These are phyloP conservation scores for Carnegiea gigantea DNA, from an alignment of 179 eudicot species.

Conservation along the genomic window DNA sequence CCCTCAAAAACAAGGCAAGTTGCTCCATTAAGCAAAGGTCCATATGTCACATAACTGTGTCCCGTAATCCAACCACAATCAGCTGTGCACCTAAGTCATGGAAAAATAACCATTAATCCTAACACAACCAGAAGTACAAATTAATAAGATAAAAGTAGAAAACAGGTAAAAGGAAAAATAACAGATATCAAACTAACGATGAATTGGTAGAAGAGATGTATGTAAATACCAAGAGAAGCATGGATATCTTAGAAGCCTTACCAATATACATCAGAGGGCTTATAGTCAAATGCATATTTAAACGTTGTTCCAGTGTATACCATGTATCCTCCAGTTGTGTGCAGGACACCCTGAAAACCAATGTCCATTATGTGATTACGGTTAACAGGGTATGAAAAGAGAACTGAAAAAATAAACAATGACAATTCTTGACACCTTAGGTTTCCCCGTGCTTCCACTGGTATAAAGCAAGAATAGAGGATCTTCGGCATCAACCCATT, in stretches of 20 bases:
- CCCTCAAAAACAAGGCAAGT: conserved; percentile 80
- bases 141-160: background rate
- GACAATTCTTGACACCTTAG: conserved; percentile 42
- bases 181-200: background rate
- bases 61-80: conserved; percentile 99
- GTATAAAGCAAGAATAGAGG: conserved; percentile 93
- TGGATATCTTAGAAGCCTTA: conserved; percentile 27
- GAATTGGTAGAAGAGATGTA: background rate
- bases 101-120: background rate
- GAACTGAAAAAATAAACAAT: conserved; percentile 12
- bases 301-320: conserved; percentile 92
- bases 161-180: background rate
- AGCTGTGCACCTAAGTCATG: conserved; percentile 83
- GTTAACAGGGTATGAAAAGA: background rate
- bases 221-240: background rate
- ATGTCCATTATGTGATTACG: background rate
- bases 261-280: conserved; percentile 92
- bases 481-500: conserved; percentile 98
- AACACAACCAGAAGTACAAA: background rate
- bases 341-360: conserved; percentile 74
- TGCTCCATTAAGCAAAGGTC: conserved; percentile 98
- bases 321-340: conserved; percentile 99
- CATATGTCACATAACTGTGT: conserved; percentile 96
- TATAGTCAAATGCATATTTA: conserved; percentile 96
- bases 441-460: conserved; percentile 99